Percentiles rank a stretch among this genome's conserved stretches.
Conservation (phyloP, 768 basidiomycete genomes). For the Daedaleopsis sinensis region DNA sequence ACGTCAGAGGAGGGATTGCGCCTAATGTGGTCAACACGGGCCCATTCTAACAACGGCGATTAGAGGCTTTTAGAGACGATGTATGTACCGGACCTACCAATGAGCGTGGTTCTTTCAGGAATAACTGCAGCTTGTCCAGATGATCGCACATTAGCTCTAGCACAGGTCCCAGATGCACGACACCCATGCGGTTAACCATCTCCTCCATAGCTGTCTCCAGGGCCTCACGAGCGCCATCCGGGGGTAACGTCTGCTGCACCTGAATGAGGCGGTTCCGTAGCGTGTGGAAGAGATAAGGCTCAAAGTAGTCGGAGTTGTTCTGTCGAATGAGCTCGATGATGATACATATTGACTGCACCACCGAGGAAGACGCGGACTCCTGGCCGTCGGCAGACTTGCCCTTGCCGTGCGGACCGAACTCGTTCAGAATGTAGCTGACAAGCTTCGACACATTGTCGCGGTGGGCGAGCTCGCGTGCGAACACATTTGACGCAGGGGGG, state of each 20-base stretch:
- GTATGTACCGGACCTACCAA: slow-evolving; percentile 51
- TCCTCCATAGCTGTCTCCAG: slow-evolving; percentile 76
- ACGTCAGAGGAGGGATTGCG: slow-evolving; percentile 76
- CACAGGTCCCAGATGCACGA: slow-evolving; percentile 88
- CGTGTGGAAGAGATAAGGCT: slow-evolving; percentile 95
- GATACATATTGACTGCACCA: slow-evolving; percentile 84
- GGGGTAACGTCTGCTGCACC: slow-evolving; percentile 65
- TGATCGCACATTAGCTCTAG: slow-evolving; percentile 72
- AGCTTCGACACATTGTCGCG: slow-evolving; percentile 71
- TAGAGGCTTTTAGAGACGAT: neutral
- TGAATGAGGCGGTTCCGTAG: slow-evolving; percentile 88
- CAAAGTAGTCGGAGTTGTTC: slow-evolving; percentile 98
- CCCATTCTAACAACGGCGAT: slow-evolving; percentile 50
- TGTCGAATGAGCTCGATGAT: slow-evolving; percentile 94
- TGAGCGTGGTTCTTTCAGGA: slow-evolving; percentile 74
- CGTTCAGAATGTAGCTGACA: slow-evolving; percentile 74
- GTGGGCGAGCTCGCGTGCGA: slow-evolving; percentile 86
- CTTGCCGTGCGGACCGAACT: slow-evolving; percentile 45
- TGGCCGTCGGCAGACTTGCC: slow-evolving; percentile 23
- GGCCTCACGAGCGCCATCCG: slow-evolving; percentile 63
- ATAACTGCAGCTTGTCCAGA: slow-evolving; percentile 69
- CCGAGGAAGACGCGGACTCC: slow-evolving; percentile 71
- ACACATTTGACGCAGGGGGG: slow-evolving; percentile 78
- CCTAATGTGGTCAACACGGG: slow-evolving; percentile 78
- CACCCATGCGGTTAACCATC: slow-evolving; percentile 82